Evolutionary conservation across 2,329 filamentous ascomycete species (phyloP).

Genomic region (Botrytis hyacinthi): DNA sequence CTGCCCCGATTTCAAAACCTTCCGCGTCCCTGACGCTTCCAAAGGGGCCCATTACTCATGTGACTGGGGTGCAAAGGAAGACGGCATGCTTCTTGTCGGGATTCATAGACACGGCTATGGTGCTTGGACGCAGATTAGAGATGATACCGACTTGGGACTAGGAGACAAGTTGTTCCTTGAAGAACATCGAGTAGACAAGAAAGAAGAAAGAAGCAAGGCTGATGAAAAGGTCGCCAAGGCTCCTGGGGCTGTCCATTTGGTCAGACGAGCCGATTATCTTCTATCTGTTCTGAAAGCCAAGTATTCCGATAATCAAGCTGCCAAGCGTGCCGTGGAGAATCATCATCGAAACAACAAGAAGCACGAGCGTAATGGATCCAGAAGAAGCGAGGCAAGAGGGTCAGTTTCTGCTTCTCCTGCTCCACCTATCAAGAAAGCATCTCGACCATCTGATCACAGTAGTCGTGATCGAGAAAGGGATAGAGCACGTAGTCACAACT

Average conservation of each 20-base stretch:
- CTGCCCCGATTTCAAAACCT: constrained; percentile 68
- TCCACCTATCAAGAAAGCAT: constrained; percentile 50
- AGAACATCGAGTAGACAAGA: constrained; percentile 97
- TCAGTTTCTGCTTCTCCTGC: constrained; percentile 71
- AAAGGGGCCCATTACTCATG: constrained; percentile 91
- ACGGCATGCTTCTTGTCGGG: constrained; percentile 94
- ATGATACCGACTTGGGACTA: constrained; percentile 83
- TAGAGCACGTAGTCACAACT: constrained; percentile 45
- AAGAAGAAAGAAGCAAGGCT: constrained; percentile 80
- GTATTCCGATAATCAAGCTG: constrained; percentile 72
- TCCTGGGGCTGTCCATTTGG: constrained; percentile 94
- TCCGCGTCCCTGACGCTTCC: constrained; percentile 85
- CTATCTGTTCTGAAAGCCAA: constrained; percentile 89
- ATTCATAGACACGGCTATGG: constrained; percentile 94
- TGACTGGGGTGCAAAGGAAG: constrained; percentile 87
- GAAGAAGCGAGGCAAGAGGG: constrained; percentile 55
- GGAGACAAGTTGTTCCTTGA: constrained; percentile 92
- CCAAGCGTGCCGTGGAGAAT: constrained; percentile 81
- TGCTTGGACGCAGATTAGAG: constrained; percentile 90
- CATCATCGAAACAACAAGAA: constrained; percentile 96
- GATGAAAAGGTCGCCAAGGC: constrained; percentile 76
- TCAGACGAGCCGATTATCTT: constrained; percentile 90
- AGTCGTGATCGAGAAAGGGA: constrained; percentile 50
- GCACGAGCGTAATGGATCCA: constrained; percentile 55
- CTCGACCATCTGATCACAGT: constrained; percentile 42